Evolutionary conservation across 129 eudicot species (phyloP).

Genomic region (Lactuca saligna): DNA sequence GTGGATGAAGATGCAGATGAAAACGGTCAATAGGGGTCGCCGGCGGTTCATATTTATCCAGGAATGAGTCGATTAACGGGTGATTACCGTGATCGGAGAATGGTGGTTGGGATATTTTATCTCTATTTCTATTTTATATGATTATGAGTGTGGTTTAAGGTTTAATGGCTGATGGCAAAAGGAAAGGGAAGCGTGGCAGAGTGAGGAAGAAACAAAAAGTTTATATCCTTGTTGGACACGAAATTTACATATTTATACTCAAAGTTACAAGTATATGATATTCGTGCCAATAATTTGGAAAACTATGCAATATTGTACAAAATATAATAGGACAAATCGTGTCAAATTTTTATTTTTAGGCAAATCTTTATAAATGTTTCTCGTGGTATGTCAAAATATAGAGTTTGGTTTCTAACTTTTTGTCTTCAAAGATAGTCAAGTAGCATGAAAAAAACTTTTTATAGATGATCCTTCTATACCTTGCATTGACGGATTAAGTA

Average conservation of each 20-base stretch:
- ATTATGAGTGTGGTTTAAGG: not conserved
- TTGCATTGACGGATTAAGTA: no score
- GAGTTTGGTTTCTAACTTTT: no score
- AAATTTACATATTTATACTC: conserved; percentile 2
- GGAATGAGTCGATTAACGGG: not conserved
- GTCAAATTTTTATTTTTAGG: no score
- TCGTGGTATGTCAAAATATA: no score
- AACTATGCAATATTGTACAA: conserved; percentile 8
- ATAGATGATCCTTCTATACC: no score
- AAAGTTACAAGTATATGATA: not conserved
- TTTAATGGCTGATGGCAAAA: conserved; percentile 1
- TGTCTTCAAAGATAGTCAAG: no score
- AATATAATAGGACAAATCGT: no score
- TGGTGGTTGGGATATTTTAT: conserved; percentile 7
- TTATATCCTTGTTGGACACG: not conserved
- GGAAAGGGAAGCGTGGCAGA: conserved; percentile 11
- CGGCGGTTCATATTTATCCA: conserved; percentile 42
- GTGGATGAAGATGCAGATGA: conserved; percentile 29
- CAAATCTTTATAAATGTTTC: no score
- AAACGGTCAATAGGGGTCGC: conserved; percentile 26
- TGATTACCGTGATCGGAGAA: conserved; percentile 9
- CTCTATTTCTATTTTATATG: not conserved
- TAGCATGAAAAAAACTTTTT: no score
- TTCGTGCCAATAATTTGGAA: not conserved
- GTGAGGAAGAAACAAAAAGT: conserved; percentile 6